Evolutionary conservation across 75 land plant species (phyloP), one percentile per base, ranked within the genome.

Genomic region (Sequoiadendron giganteum): DNA sequence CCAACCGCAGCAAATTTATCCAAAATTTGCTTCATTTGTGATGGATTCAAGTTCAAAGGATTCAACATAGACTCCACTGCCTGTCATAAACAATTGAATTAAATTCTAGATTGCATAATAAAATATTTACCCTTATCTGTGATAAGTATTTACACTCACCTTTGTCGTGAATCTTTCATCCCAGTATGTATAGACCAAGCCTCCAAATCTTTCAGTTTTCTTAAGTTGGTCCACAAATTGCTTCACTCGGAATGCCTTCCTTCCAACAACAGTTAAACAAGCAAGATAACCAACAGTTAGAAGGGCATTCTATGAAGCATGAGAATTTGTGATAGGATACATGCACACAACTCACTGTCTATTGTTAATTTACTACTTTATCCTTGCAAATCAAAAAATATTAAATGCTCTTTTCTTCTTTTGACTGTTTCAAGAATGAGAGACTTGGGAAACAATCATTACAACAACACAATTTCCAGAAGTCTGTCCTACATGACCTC

Each of bases 1-100:
- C 93, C 93, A 82, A 96, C 94, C 79, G 99, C 99, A 87, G 99
- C 95, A 95, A 97, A 95, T 86, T 97, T 97, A 89, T 97, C 99
- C 55, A 90, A 5, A 30, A 93, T 88, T 9, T 91, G 90, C 88
- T 97, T 97, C 10, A 79, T 75, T 3, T 89, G 84, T 36, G 90
- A 87, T 25, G 93, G 98, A 52, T 89, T 93, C 83, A 96, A 84
- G 19, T 94, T 81, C 87, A 96, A 85, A 38, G 94, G 95, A n/a
- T 90, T 83, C 72, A 96, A 84, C 30, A 94, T 89, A 45, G 90
- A 72, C 30, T 96, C 95, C 84, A 96, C 96, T 87, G 90, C 92
- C 99, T 97, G 90, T 28, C 43, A 87, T n/a, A 8, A 56, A 52
- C 3, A 14, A 83, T 42, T 47, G 11, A 47, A n/a, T 56, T 40